Evolutionary conservation across 2,329 filamentous ascomycete genomes (phyloP).

Genomic region (Ilyonectria robusta): DNA sequence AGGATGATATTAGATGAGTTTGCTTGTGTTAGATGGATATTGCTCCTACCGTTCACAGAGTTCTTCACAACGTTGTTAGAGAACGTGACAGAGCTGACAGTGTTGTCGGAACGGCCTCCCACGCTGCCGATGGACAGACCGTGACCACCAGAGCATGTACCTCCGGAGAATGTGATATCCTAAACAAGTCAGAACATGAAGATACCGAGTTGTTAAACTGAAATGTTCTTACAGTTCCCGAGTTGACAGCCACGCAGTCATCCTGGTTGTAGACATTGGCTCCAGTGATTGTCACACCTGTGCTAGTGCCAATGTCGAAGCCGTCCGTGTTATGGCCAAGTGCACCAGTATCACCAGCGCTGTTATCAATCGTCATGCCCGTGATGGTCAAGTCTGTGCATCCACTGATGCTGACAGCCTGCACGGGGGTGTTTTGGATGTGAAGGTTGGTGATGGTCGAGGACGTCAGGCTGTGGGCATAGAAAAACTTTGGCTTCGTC

Average conservation of each 20-base stretch:
- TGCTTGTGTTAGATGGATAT: not conserved
- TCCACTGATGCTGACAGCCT: not conserved
- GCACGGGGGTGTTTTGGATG: conserved; percentile 1
- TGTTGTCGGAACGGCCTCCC: conserved; percentile 1
- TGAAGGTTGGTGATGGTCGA: conserved; percentile 6
- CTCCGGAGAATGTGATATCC: not conserved
- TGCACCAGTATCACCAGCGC: not conserved
- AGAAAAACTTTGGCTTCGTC: not conserved
- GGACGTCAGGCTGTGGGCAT: not conserved
- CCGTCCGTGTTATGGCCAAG: conserved; percentile 1
- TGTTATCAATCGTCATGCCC: conserved; percentile 1
- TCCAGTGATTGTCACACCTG: not conserved
- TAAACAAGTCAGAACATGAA: not conserved
- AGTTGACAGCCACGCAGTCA: not conserved
- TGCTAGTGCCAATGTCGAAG: conserved; percentile 1
- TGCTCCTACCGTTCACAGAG: not conserved
- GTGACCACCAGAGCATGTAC: not conserved
- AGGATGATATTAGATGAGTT: not conserved
- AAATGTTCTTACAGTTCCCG: not conserved
- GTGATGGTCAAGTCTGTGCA: not conserved
- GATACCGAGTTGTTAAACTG: not conserved
- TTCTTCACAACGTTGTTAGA: not conserved
- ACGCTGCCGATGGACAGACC: not conserved
- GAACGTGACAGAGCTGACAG: conserved; percentile 1
- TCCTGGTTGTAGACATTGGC: conserved; percentile 6